A percentile compares a stretch with the other conserved stretches of the same genome.
Evolutionary conservation across 805 yeast species (phyloP).

Genomic region (Candida incommunis): DNA sequence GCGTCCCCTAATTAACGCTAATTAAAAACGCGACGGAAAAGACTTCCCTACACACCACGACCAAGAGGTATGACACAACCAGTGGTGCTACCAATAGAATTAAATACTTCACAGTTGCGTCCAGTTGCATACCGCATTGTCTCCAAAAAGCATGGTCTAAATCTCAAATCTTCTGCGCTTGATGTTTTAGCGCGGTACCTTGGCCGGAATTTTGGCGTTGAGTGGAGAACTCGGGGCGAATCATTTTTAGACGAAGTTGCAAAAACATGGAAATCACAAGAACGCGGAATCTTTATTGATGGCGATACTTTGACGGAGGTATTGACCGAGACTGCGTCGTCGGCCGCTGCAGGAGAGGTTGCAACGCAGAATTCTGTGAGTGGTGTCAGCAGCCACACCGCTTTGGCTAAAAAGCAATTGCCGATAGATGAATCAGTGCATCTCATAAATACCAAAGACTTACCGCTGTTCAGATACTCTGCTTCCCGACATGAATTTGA

Average conservation of each 20-base stretch:
- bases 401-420: not conserved
- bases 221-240: slow-evolving; percentile 65
- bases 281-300: slow-evolving; percentile 73
- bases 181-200: slow-evolving; percentile 57
- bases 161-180: slow-evolving; percentile 76
- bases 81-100: slow-evolving; percentile 53
- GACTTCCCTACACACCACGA: too few relatives aligned
- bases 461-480: slow-evolving; percentile 54
- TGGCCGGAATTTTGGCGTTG: slow-evolving; percentile 66
- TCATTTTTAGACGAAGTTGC: slow-evolving; percentile 65
- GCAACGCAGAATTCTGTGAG: not conserved
- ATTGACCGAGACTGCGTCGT: slow-evolving; percentile 38
- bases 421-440: slow-evolving; percentile 49
- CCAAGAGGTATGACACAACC: too few relatives aligned
- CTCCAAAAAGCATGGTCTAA: slow-evolving; percentile 85
- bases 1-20: too few relatives aligned
- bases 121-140: slow-evolving; percentile 85
- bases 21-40: too few relatives aligned
- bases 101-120: slow-evolving; percentile 70
- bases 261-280: slow-evolving; percentile 75
- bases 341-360: slow-evolving; percentile 4
- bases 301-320: slow-evolving; percentile 54
- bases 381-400: not conserved
- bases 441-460: slow-evolving; percentile 47
- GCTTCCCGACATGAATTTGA: slow-evolving; percentile 46